phyloP scores from a whole-genome alignment of 2,329 filamentous ascomycete genomes.

The Didymella segeticola region DNA sequence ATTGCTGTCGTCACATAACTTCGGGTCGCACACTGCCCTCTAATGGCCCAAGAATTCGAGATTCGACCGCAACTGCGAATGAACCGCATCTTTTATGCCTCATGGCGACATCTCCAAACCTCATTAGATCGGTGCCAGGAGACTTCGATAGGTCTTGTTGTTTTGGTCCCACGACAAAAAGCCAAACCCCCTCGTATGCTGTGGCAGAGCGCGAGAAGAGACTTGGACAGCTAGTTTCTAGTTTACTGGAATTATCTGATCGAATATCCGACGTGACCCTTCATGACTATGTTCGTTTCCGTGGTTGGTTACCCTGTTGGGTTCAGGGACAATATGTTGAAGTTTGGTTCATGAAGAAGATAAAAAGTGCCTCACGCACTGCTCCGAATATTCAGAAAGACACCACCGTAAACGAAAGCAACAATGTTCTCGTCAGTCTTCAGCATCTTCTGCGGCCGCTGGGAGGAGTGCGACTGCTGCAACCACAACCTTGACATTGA shows the following conservation, averaged over 20 bases:
- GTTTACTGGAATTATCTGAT: not conserved
- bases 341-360: not conserved
- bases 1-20: not conserved
- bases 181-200: too few species aligned
- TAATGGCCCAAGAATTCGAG: not conserved
- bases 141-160: too few species aligned
- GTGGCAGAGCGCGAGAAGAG: too few species aligned
- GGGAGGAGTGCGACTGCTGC: constrained; percentile 5
- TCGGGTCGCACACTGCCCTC: not conserved
- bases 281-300: not conserved
- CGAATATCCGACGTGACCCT: not conserved
- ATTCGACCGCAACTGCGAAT: not conserved
- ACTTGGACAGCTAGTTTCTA: not conserved
- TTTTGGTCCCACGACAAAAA: too few species aligned
- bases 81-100: not conserved
- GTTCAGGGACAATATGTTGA: not conserved
- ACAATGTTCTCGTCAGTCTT: not conserved
- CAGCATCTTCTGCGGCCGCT: not conserved
- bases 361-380: not conserved
- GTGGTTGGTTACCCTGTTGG: not conserved
- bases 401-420: not conserved
- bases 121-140: too few species aligned
- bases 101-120: too few species aligned
- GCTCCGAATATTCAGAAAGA: not conserved
- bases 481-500: not conserved